Percentiles rank a stretch among this genome's conserved stretches.
These are phyloP conservation scores for Teratosphaeria destructans DNA, from an alignment of 2,329 filamentous ascomycete species.

Conservation along the genomic window DNA sequence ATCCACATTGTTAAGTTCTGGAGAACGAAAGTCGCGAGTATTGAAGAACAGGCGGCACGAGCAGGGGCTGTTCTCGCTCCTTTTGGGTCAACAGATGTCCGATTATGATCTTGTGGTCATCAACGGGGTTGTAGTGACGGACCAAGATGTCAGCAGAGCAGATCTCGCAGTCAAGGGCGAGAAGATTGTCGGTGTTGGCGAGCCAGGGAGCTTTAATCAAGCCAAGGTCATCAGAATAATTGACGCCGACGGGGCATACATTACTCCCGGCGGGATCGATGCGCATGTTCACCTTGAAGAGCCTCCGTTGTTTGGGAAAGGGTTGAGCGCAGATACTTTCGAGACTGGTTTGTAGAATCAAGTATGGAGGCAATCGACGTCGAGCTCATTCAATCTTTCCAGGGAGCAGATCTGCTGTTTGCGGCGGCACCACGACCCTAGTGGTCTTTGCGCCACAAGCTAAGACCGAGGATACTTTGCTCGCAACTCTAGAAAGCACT, in stretches of 20 bases:
- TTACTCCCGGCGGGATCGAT: constrained; percentile 41
- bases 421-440: constrained; percentile 50
- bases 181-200: constrained; percentile 28
- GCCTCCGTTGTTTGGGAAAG: constrained; percentile 23
- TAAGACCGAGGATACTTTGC: constrained; percentile 35
- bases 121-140: constrained; percentile 35
- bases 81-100: neutral
- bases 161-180: constrained; percentile 36
- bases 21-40: neutral
- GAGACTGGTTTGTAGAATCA: constrained; percentile 26
- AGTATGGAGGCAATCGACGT: neutral
- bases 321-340: constrained; percentile 35
- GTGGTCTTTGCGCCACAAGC: constrained; percentile 48
- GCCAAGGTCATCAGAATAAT: constrained; percentile 27
- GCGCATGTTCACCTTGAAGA: constrained; percentile 41
- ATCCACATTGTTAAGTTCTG: neutral
- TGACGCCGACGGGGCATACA: constrained; percentile 36
- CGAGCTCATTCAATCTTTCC: neutral
- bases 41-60: neutral
- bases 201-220: constrained; percentile 21
- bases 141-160: constrained; percentile 27
- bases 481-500: constrained; percentile 9
- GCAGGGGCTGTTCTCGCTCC: neutral
- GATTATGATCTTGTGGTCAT: constrained; percentile 30
- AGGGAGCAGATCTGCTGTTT: constrained; percentile 44